Conservation (phyloP, 2,329 filamentous ascomycete genomes). For the Calonectria henricotiae region DNA sequence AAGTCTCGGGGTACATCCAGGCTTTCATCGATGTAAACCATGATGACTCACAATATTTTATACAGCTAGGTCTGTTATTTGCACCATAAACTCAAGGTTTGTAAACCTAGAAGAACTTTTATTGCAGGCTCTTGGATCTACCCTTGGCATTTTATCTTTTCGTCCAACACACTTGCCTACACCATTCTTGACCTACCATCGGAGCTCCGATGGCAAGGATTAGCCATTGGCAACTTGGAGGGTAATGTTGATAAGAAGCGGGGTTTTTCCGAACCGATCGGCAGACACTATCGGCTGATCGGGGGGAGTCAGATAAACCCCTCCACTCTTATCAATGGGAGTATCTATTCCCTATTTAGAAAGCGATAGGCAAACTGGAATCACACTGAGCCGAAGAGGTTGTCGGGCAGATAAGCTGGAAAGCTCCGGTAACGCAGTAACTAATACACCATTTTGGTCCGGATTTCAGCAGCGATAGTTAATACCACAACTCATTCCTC, state of each 20-base stretch:
- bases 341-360: not conserved
- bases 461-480: not conserved
- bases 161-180: not conserved
- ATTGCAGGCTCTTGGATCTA: not conserved
- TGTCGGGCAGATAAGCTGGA: not conserved
- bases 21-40: constrained; percentile 14
- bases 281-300: not conserved
- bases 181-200: not conserved
- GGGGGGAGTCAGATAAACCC: not conserved
- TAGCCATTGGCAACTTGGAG: not conserved
- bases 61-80: too few relatives aligned
- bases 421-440: not conserved
- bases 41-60: not conserved
- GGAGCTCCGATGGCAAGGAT: constrained; percentile 8
- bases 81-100: too few relatives aligned
- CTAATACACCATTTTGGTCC: not conserved
- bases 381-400: not conserved
- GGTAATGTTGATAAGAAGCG: constrained; percentile 6
- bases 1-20: constrained; percentile 17
- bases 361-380: constrained; percentile 1
- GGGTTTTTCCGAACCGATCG: constrained; percentile 2
- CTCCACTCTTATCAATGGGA: constrained; percentile 1
- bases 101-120: not conserved
- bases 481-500: not conserved
- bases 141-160: not conserved